Evolutionary conservation across 2,329 filamentous ascomycete genomes (phyloP).

Genomic region (Colletotrichum destructivum): DNA sequence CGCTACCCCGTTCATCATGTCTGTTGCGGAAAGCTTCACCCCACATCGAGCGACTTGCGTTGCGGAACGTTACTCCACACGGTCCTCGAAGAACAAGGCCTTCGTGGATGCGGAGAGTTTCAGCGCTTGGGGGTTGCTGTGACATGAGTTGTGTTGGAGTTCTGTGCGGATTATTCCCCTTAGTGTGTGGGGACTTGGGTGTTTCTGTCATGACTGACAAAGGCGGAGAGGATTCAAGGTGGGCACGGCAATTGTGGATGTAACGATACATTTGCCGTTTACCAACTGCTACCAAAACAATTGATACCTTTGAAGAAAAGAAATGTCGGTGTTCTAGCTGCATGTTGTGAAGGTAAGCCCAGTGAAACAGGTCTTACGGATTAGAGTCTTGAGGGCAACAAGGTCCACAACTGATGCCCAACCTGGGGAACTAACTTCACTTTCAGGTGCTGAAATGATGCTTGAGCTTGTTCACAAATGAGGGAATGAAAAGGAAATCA

Average conservation of each 20-base stretch:
- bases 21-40: conserved; percentile 17
- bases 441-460: no score
- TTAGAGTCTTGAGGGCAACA: no score
- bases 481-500: no score
- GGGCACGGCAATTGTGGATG: conserved; percentile 61
- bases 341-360: no score
- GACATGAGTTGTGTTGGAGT: neutral
- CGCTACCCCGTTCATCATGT: neutral
- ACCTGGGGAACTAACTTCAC: no score
- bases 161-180: neutral
- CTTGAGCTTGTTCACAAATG: no score
- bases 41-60: conserved; percentile 26
- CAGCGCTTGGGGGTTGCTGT: conserved; percentile 1
- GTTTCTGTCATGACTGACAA: conserved; percentile 25
- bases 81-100: neutral
- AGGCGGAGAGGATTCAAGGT: neutral
- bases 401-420: no score
- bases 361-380: neutral
- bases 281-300: no score
- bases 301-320: no score
- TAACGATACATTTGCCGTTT: no score
- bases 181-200: neutral
- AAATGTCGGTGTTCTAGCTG: no score
- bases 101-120: neutral
- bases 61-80: conserved; percentile 22